Evolutionary conservation across 2,329 filamentous ascomycete species (phyloP), one percentile per base, ranked within the genome.

Genomic region (Exophiala mesophila): DNA sequence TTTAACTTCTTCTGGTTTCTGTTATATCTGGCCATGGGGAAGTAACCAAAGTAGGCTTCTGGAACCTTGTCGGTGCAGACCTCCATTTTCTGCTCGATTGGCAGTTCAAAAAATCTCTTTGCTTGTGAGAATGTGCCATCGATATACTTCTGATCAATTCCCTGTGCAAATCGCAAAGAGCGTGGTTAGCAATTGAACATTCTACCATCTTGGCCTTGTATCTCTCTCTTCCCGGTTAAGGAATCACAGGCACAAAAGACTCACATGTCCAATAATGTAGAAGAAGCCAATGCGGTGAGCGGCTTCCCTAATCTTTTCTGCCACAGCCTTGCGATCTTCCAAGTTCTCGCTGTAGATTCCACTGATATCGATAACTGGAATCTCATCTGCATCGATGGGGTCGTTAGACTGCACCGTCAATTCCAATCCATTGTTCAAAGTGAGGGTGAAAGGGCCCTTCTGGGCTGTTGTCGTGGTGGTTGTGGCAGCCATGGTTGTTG

Each of bases 301-400:
- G 30, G 63, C 69, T 50, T 64, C 58, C 10, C 65, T 60, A 13
- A 73, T 62, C 31, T 66, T 54, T 12, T 53, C 50, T 2, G 70
- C 66, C 3, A 71, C 60, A 4, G 54, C 54, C 33, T 62, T 52
- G 1, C 68, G 63, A 10, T 64, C 62, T 2, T 59, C 50, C 0
- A 63, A 39, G 2, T 55, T 41, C 2, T 54, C 41, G 36, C 63
- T 68, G 50, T 62, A 63, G 12, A 71, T 57, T 7, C 53, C 50
- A 0, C 66, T 61, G 2, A 70, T 55, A 47, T 74, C 69, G 32
- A 73, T 68, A 29, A 71, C 53, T 1, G 68, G 66, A 9, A 71
- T 65, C 20, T 55, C 50, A 12, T 55, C 45, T 9, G 20, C 38
- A 23, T 24, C 26, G 9, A 29, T 41, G 20, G 43, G 31, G 8